Percentiles rank a stretch among this genome's conserved stretches.
Evolutionary conservation across 2,329 filamentous ascomycete species (phyloP).

Genomic region (Colletotrichum lini): DNA sequence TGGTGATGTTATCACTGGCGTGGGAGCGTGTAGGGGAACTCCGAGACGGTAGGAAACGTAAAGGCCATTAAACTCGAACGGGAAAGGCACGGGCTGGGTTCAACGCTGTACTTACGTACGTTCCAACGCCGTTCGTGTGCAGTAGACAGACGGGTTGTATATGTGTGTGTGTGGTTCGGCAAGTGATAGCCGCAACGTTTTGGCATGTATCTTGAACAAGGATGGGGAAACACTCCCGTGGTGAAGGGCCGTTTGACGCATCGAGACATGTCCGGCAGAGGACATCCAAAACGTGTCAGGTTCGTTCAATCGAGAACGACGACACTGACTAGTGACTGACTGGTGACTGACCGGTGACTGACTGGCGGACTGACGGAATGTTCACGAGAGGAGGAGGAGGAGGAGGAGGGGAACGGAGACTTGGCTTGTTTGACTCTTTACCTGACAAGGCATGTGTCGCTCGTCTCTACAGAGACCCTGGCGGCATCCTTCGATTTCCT

Average conservation of each 20-base stretch:
- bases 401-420: background rate
- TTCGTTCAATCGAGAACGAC: constrained; percentile 19
- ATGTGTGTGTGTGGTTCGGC: constrained; percentile 9
- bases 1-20: background rate
- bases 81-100: constrained; percentile 6
- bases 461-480: background rate
- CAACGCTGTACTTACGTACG: background rate
- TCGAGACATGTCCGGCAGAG: constrained; percentile 8
- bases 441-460: constrained; percentile 3
- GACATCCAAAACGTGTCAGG: constrained; percentile 16
- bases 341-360: background rate
- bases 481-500: background rate
- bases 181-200: background rate
- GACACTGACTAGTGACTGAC: background rate
- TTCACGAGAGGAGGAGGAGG: no score
- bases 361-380: background rate
- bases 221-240: background rate
- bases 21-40: constrained; percentile 27
- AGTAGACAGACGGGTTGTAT: background rate
- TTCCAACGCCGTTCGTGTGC: no score
- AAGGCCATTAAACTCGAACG: constrained; percentile 1
- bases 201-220: constrained; percentile 12
- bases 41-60: background rate
- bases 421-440: background rate
- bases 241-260: background rate